A percentile compares a stretch with the other conserved stretches of the same genome.
phyloP scores from a whole-genome alignment of 768 basidiomycete genomes.

The Hericium alpestre region DNA sequence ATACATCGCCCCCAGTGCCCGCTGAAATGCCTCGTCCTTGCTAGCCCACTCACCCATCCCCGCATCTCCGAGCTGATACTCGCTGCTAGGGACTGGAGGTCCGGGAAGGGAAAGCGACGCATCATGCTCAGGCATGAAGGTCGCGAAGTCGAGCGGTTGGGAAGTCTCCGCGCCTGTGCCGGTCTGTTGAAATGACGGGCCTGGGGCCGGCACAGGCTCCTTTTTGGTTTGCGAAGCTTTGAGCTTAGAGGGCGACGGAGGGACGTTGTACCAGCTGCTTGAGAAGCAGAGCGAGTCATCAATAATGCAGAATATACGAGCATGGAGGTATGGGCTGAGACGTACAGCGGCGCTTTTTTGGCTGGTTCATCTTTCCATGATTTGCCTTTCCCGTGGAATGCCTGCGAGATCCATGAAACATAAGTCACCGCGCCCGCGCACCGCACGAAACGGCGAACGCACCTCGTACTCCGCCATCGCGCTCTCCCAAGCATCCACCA shows the following conservation, averaged over 20 bases:
- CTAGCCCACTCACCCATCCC: constrained; percentile 31
- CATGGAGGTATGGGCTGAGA: constrained; percentile 6
- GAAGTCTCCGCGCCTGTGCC: constrained; percentile 35
- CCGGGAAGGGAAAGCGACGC: constrained; percentile 34
- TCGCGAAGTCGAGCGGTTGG: constrained; percentile 55
- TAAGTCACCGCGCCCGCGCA: neutral
- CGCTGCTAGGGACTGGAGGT: constrained; percentile 6
- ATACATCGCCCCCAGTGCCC: constrained; percentile 72
- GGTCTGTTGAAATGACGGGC: neutral
- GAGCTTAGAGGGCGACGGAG: constrained; percentile 21
- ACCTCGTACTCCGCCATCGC: constrained; percentile 75
- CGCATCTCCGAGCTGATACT: constrained; percentile 8
- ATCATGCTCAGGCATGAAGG: constrained; percentile 62
- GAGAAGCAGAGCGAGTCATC: constrained; percentile 2
- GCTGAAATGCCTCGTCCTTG: constrained; percentile 68
- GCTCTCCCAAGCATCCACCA: constrained; percentile 78
- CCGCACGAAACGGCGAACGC: constrained; percentile 7
- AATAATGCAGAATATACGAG: neutral
- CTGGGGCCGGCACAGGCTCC: neutral
- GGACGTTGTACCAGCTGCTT: constrained; percentile 70
- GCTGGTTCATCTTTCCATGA: constrained; percentile 63
- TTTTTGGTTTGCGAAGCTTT: constrained; percentile 5
- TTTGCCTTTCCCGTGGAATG: constrained; percentile 57
- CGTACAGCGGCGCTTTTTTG: constrained; percentile 66
- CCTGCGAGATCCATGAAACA: constrained; percentile 22